phyloP scores from a whole-genome alignment of 2,329 filamentous ascomycete genomes.

The Colletotrichum tofieldiae region DNA sequence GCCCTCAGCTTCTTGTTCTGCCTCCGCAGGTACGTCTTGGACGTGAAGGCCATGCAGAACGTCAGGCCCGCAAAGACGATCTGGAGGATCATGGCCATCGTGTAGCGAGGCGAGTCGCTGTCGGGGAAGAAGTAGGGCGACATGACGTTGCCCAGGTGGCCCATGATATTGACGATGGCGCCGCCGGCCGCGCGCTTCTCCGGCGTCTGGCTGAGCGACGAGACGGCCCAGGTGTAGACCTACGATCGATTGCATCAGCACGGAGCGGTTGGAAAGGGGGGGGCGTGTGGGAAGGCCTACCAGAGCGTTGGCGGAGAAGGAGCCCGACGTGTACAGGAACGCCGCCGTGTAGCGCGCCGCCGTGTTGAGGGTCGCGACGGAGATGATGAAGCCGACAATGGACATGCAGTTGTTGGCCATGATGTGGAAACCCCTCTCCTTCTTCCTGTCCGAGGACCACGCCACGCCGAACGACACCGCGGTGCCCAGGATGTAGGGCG shows the following conservation, averaged over 20 bases:
- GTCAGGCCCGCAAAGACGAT: constrained; percentile 40
- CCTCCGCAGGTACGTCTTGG: constrained; percentile 37
- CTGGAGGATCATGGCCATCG: constrained; percentile 55
- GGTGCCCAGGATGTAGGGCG: constrained; percentile 63
- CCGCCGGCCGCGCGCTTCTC: constrained; percentile 62
- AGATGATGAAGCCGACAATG: constrained; percentile 57
- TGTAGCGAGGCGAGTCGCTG: constrained; percentile 57
- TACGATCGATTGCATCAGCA: constrained; percentile 1
- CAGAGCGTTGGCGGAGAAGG: constrained; percentile 56
- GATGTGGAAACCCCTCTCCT: constrained; percentile 60
- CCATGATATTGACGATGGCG: constrained; percentile 60
- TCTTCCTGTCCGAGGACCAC: constrained; percentile 59
- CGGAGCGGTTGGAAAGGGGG: neutral
- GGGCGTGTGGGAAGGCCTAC: neutral
- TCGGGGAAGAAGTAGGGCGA: constrained; percentile 61
- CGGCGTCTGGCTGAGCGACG: constrained; percentile 58
- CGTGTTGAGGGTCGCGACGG: constrained; percentile 49
- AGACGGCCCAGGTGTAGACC: constrained; percentile 57
- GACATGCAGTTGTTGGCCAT: constrained; percentile 56
- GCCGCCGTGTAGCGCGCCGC: constrained; percentile 52
- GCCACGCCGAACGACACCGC: constrained; percentile 59
- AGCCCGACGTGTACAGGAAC: constrained; percentile 55
- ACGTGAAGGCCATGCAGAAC: constrained; percentile 25
- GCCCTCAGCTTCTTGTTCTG: constrained; percentile 43
- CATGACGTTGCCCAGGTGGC: constrained; percentile 62